Conservation (phyloP, 2,329 filamentous ascomycete species). For the Scedosporium dehoogii region DNA sequence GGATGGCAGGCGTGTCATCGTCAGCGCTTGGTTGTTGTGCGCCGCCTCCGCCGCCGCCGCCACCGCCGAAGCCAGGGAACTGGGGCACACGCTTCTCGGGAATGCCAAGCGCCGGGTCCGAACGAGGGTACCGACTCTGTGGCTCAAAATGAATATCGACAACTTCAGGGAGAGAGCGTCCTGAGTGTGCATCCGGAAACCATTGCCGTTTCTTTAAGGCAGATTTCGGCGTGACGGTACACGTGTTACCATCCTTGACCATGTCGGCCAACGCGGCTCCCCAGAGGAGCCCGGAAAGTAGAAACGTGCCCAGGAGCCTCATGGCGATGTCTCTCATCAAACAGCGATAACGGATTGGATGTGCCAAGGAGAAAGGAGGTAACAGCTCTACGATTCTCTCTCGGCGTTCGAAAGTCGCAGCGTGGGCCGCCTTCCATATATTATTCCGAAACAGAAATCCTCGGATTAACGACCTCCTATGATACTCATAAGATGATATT, state of each 20-base stretch:
- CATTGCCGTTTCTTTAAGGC: not conserved
- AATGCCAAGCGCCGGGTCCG: not conserved
- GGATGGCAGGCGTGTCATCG: constrained; percentile 22
- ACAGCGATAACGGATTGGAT: not conserved
- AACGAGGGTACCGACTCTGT: not conserved
- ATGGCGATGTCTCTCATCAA: not conserved
- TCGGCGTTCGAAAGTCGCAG: not conserved
- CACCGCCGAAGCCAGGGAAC: not conserved
- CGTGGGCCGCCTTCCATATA: not conserved
- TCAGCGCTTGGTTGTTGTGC: constrained; percentile 13
- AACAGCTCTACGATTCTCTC: not conserved
- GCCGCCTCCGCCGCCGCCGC: constrained; percentile 8
- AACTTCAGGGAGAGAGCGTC: not conserved
- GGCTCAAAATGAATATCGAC: not conserved
- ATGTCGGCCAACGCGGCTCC: not conserved
- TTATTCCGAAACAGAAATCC: not conserved
- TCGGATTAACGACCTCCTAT: too few relatives aligned
- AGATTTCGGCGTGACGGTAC: constrained; percentile 4
- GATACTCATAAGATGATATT: too few relatives aligned
- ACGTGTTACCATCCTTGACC: constrained; percentile 2
- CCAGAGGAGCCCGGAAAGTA: not conserved
- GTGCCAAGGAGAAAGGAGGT: not conserved
- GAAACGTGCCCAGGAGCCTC: not conserved
- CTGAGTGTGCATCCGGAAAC: not conserved
- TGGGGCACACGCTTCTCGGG: not conserved